Evolutionary conservation across 176 grass and related monocot species (phyloP), one percentile per base, ranked within the genome.

Genomic region (Secale cereale): DNA sequence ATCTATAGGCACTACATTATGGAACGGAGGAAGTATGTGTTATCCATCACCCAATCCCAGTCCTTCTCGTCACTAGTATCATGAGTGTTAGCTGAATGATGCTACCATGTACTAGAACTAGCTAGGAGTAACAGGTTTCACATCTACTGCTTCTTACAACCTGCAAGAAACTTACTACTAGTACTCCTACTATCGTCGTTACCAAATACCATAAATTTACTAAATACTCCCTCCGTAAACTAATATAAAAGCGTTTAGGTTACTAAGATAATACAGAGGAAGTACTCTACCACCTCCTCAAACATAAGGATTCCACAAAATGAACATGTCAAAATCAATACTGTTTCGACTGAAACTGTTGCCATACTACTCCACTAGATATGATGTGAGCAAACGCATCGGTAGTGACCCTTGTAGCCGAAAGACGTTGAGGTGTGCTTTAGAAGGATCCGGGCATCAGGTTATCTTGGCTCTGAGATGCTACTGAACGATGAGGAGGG

Each of bases 291-390:
- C 48, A 9, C 15, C 26, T 52, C 5, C 15, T 52, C 15, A 30
- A 50, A 75, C 72, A 75, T 52, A 50, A 50, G 72, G 72, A 75
- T 75, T 75, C 72, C 41, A 75, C 72, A 75, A 75, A 50, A 30
- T 22, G 7, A 30, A 6, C 37, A 45, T 5, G 41, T 29, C 71
- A 17, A 25, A 27, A 26, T 74, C 28, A 15, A 15, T 5, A 20
- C 72, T 52, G 26, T 75, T 75, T 27, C 8, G 41, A 30, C 19
- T 30, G 15, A 30, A 50, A 75, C 8, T 30, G 15, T 75, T 19
- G 72, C 8, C 25, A 75, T 29, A 17, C 14, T 57, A 57, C 43
- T 46, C 43, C 41, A 45, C 19, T 22, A 22, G 20, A 25, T n/a
- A 19, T 73, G 39, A 74, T 74, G 36, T 16, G 66, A 40, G 10